phyloP scores from a whole-genome alignment of 2,329 filamentous ascomycete species.

The Paracamarosporium sp. region DNA sequence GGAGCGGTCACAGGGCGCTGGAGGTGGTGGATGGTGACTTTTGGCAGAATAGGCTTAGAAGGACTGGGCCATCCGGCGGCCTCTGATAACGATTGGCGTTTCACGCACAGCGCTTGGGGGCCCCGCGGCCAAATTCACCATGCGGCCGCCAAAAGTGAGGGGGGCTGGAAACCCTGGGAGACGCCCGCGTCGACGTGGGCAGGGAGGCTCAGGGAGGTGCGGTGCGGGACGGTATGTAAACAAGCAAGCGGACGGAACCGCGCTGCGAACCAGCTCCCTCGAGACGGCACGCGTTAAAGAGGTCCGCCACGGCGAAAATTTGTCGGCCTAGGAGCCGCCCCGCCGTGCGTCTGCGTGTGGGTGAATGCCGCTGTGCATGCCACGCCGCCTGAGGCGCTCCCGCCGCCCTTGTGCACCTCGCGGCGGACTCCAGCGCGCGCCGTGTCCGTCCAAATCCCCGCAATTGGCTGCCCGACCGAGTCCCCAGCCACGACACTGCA shows the following conservation, averaged over 20 bases:
- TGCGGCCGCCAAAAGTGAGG: conserved; percentile 18
- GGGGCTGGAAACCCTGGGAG: conserved; percentile 11
- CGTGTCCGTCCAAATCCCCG: conserved; percentile 6
- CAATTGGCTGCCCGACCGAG: conserved; percentile 19
- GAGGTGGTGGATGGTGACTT: conserved; percentile 15
- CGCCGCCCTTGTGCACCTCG: background rate
- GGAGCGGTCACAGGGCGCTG: conserved; percentile 26
- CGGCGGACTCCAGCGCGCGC: conserved; percentile 10
- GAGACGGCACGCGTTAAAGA: conserved; percentile 19
- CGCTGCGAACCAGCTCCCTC: background rate
- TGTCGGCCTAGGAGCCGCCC: conserved; percentile 27
- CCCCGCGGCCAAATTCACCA: conserved; percentile 19
- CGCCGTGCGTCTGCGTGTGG: conserved; percentile 12
- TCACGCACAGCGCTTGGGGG: conserved; percentile 21
- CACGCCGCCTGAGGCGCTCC: conserved; percentile 16
- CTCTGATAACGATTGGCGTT: conserved; percentile 33
- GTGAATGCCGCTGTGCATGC: conserved; percentile 16
- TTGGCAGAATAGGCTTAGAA: conserved; percentile 20
- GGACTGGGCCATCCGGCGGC: conserved; percentile 20
- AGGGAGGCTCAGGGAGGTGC: background rate
- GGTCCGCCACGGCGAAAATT: conserved; percentile 21
- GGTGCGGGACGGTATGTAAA: background rate
- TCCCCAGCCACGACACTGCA: conserved; percentile 31
- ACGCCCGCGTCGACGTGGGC: background rate
- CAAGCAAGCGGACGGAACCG: conserved; percentile 6